phyloP scores from a whole-genome alignment of 1,284 basidiomycete genomes.

The Amylostereum chailletii region DNA sequence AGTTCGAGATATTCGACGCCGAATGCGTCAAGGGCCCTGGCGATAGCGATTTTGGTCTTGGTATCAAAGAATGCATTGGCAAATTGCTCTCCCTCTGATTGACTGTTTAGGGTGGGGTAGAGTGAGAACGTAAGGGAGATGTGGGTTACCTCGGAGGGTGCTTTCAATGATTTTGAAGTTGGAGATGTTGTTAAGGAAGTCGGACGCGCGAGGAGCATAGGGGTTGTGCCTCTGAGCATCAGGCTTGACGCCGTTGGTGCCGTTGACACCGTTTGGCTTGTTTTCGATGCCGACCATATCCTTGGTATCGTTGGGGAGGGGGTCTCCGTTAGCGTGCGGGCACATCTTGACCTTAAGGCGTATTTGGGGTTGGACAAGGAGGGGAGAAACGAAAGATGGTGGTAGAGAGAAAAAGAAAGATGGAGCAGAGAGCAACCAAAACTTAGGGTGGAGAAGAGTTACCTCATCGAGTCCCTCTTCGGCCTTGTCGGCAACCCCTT shows the following conservation, averaged over 20 bases:
- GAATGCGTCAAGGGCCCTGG: conserved; percentile 93
- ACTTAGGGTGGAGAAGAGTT: too few relatives aligned
- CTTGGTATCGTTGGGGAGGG: conserved; percentile 32
- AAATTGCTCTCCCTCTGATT: conserved; percentile 94
- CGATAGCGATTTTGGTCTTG: conserved; percentile 99
- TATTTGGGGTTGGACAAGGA: too few relatives aligned
- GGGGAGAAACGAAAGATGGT: too few relatives aligned
- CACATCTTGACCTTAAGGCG: conserved; percentile 41
- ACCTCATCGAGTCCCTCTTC: too few relatives aligned
- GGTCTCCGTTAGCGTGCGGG: conserved; percentile 50
- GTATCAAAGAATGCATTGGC: conserved; percentile 99
- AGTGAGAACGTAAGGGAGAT: conserved; percentile 1
- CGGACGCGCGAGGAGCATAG: conserved; percentile 82
- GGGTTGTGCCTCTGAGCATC: conserved; percentile 52
- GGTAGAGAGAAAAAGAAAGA: too few relatives aligned
- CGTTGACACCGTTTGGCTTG: conserved; percentile 22
- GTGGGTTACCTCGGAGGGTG: conserved; percentile 75
- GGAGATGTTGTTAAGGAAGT: conserved; percentile 86
- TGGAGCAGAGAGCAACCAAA: too few relatives aligned
- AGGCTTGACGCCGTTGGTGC: conserved; percentile 23
- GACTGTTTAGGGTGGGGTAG: conserved; percentile 7
- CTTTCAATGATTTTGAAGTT: conserved; percentile 98
- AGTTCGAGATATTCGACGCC: conserved; percentile 99
- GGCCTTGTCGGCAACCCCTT: too few relatives aligned
- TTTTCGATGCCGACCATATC: conserved; percentile 66